Conservation (phyloP, 2,329 filamentous ascomycete species). For the Tolypocladium sp. region DNA sequence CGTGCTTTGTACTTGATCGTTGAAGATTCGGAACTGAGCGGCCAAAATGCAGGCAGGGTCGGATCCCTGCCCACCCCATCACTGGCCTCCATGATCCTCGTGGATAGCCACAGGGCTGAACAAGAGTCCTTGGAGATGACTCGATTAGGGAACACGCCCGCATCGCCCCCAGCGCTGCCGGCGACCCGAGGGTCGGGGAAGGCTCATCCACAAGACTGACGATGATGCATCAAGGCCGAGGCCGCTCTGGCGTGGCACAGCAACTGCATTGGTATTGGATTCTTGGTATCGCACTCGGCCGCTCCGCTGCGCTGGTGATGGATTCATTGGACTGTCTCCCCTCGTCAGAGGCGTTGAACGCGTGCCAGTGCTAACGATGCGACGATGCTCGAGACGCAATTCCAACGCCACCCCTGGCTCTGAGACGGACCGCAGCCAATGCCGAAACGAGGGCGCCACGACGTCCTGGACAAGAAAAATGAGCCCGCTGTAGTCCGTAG, state of each 20-base stretch:
- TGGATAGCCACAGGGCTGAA: not conserved
- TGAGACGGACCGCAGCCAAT: not conserved
- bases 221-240: not conserved
- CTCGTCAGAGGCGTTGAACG: no score
- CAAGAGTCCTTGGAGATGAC: not conserved
- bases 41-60: not conserved
- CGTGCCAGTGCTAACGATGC: not conserved
- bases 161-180: not conserved
- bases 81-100: not conserved
- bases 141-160: not conserved
- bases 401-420: not conserved
- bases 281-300: not conserved
- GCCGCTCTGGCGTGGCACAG: not conserved
- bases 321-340: not conserved
- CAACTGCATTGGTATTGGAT: not conserved
- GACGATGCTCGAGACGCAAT: not conserved
- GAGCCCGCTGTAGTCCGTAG: not conserved
- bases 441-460: not conserved
- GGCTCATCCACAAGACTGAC: not conserved
- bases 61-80: not conserved
- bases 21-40: not conserved
- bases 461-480: not conserved
- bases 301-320: not conserved
- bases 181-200: not conserved
- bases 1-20: not conserved